Evolutionary conservation across 106 monocot species (phyloP), one percentile per base, ranked within the genome.

Genomic region (Platanthera guangdongensis): DNA sequence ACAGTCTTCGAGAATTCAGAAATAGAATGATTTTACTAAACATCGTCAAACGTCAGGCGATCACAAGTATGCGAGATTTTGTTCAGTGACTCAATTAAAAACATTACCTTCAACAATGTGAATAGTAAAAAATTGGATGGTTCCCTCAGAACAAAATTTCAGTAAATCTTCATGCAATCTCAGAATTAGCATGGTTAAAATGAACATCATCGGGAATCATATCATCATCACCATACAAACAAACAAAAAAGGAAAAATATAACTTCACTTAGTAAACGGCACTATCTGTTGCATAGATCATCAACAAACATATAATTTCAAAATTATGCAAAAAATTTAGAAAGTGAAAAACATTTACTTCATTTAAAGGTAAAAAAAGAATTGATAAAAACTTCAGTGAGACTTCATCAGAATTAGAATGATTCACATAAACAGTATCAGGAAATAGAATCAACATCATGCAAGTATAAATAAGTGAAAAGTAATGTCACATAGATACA

Each of bases 151-250:
- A 76, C 4, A 72, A 46, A 19, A 15, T 39, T 49, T 15, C 5
- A 51, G 15, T 57, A 9, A 67, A 13, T 71, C 75, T 12, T 55
- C 71, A 75, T 70, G 19, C 2, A 10, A 79, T 9, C 21, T 79
- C 79, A 83, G 79, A 39, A 83, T 72, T 83, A 79, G 76, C 78
- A 83, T 83, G 79, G 79, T 76, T 52, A 13, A 62, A 49, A 13
- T 80, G 8, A 71, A 52, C 76, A 79, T 79, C 75, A 83, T 68
- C 4, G 75, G 83, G 70, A 79, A 79, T 63, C 57, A 60, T 39
- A 0, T n/a, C n/a, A 60, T 59, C 59, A 8, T 19, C 18, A 19
- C 59, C 59, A 19, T 19, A 1, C 19, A 60, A 60, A 21, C 1
- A 60, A 7, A 60, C n/a, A 59, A 60, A 1, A 19, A 7, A 2